Conservation (phyloP, 805 yeast species). For the Blastobotrys mokoenaii region DNA sequence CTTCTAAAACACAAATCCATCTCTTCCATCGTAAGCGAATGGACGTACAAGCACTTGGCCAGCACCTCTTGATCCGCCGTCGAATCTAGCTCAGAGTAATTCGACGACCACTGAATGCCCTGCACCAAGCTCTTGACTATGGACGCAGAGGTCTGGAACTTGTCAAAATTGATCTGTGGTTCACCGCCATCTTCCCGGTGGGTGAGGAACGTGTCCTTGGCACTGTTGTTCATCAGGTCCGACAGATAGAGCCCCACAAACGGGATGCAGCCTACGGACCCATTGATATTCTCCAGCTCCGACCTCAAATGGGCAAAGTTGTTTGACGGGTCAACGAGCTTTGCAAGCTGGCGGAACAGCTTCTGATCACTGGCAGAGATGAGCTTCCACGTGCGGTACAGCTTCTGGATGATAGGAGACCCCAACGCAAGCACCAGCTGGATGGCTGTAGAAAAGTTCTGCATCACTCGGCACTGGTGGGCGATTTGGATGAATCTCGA, state of each 20-base stretch:
- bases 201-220: slow-evolving; percentile 42
- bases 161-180: slow-evolving; percentile 55
- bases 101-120: slow-evolving; percentile 75
- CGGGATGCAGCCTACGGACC: slow-evolving; percentile 76
- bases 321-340: slow-evolving; percentile 61
- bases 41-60: slow-evolving; percentile 77
- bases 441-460: slow-evolving; percentile 81
- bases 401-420: slow-evolving; percentile 49
- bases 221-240: slow-evolving; percentile 70
- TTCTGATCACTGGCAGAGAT: slow-evolving; percentile 66
- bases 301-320: slow-evolving; percentile 64
- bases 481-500: slow-evolving; percentile 86
- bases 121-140: slow-evolving; percentile 71
- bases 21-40: slow-evolving; percentile 21
- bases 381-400: slow-evolving; percentile 65
- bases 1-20: slow-evolving; percentile 20
- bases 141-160: slow-evolving; percentile 66
- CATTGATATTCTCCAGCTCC: slow-evolving; percentile 50
- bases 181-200: slow-evolving; percentile 21
- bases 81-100: slow-evolving; percentile 41
- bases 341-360: slow-evolving; percentile 58
- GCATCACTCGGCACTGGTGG: slow-evolving; percentile 47
- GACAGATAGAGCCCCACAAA: slow-evolving; percentile 80
- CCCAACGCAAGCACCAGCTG: slow-evolving; percentile 78
- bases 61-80: slow-evolving; percentile 52